Evolutionary conservation across 441 rosid species (phyloP).

Genomic region (Erodium moschatum): DNA sequence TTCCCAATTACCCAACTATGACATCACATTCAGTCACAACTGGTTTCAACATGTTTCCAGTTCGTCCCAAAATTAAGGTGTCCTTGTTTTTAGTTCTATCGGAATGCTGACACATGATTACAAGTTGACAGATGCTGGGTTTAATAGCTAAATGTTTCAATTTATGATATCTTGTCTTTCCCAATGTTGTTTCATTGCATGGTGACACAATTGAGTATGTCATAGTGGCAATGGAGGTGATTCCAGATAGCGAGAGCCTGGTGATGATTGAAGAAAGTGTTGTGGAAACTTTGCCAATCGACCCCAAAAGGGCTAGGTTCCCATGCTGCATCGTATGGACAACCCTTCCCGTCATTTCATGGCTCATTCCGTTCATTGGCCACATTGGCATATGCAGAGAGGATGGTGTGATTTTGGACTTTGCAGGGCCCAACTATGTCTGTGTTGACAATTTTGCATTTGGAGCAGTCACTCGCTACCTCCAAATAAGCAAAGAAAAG

Average conservation of each 20-base stretch:
- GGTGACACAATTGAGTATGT: neutral
- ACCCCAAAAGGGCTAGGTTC: slow-evolving; percentile 42
- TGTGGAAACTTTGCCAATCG: slow-evolving; percentile 31
- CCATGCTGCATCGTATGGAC: slow-evolving; percentile 74
- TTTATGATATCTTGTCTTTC: no score
- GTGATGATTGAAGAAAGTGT: slow-evolving; percentile 30
- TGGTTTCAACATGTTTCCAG: no score
- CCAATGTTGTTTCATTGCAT: no score
- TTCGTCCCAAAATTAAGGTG: no score
- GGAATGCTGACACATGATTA: no score
- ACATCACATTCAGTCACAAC: no score
- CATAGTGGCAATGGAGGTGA: slow-evolving; percentile 40
- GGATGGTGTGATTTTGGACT: slow-evolving; percentile 61
- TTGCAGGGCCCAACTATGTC: slow-evolving; percentile 66
- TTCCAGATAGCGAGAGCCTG: slow-evolving; percentile 35
- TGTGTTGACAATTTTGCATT: slow-evolving; percentile 54
- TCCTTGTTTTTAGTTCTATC: no score
- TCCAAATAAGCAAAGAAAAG: slow-evolving; percentile 51
- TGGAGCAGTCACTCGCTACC: slow-evolving; percentile 47
- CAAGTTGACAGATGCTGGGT: no score
- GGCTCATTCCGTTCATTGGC: slow-evolving; percentile 62
- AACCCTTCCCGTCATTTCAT: slow-evolving; percentile 57
- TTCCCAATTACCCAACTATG: no score
- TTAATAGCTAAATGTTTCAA: no score
- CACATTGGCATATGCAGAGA: slow-evolving; percentile 61